Conservation (phyloP, 164 flowering plant species). For the Cinnamomum micranthum region DNA sequence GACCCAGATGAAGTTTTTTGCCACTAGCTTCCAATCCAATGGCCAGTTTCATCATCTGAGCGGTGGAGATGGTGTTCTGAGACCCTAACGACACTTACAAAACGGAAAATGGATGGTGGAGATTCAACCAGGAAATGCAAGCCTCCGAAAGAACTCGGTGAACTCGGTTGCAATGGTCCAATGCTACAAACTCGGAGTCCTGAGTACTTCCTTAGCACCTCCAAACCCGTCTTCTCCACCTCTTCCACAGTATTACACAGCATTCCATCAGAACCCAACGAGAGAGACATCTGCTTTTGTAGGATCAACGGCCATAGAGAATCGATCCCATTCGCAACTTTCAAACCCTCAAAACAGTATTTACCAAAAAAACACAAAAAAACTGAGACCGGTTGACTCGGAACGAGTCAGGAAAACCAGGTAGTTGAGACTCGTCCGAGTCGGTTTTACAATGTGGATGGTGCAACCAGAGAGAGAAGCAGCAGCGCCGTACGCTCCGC, state of each 20-base stretch:
- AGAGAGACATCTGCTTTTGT: not conserved
- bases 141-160: not conserved
- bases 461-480: constrained; percentile 7
- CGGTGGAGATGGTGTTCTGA: constrained; percentile 18
- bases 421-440: constrained; percentile 5
- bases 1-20: constrained; percentile 1
- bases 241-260: constrained; percentile 45
- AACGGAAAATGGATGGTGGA: constrained; percentile 14
- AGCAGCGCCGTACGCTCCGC: constrained; percentile 13
- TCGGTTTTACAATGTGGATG: constrained; percentile 3
- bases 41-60: constrained; percentile 31
- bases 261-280: not conserved
- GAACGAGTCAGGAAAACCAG: not conserved
- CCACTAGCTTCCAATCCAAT: constrained; percentile 24
- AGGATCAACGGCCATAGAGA: not conserved
- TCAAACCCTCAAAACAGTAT: not conserved
- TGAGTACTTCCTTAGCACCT: constrained; percentile 26
- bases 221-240: constrained; percentile 37
- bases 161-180: constrained; percentile 12
- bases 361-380: not conserved
- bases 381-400: not conserved
- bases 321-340: constrained; percentile 3
- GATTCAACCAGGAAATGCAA: constrained; percentile 12
- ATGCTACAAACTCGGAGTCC: constrained; percentile 32
- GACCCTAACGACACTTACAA: constrained; percentile 25